These are phyloP conservation scores for Aspergillus costaricaensis DNA, from an alignment of 2,329 filamentous ascomycete species.

Conservation along the genomic window DNA sequence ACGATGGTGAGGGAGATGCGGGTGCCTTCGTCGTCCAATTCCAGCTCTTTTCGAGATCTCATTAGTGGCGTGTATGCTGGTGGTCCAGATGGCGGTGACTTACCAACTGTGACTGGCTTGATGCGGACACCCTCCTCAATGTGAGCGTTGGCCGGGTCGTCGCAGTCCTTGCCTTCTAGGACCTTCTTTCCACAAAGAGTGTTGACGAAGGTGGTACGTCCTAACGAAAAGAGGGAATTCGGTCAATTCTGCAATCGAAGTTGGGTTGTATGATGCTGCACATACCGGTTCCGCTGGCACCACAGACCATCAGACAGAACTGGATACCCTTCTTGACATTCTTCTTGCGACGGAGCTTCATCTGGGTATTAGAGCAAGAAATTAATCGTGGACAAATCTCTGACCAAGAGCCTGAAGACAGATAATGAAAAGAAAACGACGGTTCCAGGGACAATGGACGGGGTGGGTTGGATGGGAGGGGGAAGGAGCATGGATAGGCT, in stretches of 20 bases:
- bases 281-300: conserved; percentile 95
- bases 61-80: conserved; percentile 14
- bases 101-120: conserved; percentile 97
- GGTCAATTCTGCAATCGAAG: conserved; percentile 17
- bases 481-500: conserved; percentile 18
- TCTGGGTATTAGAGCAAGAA: conserved; percentile 50
- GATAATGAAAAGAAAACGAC: background rate
- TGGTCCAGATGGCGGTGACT: conserved; percentile 37
- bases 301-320: conserved; percentile 99
- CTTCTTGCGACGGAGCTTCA: conserved; percentile 99
- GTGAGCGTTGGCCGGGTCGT: conserved; percentile 85
- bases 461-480: conserved; percentile 15
- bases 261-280: conserved; percentile 3
- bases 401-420: background rate
- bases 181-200: conserved; percentile 96
- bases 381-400: conserved; percentile 8
- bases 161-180: conserved; percentile 85
- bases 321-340: conserved; percentile 99
- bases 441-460: conserved; percentile 20
- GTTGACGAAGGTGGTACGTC: conserved; percentile 98
- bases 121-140: conserved; percentile 97
- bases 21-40: conserved; percentile 97
- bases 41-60: conserved; percentile 59
- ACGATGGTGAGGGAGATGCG: conserved; percentile 98
- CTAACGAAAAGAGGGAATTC: conserved; percentile 48